Evolutionary conservation across 257 asterid genomes (phyloP), one percentile per base, ranked within the genome.

Genomic region (Salvia miltiorrhiza): DNA sequence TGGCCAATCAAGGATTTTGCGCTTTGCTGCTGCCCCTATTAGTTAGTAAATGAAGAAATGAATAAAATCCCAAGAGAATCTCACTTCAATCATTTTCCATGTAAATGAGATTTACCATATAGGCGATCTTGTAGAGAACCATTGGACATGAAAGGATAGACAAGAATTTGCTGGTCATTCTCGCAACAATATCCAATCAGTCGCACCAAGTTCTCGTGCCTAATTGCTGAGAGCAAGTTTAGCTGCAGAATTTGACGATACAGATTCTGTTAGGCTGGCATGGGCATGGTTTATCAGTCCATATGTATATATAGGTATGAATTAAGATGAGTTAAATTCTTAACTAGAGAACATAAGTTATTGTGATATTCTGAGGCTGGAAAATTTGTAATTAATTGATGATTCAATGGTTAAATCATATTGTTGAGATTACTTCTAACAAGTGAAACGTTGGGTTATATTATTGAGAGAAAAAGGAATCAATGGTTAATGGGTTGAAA

Each of bases 91-190:
- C 54, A 2, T 19, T 66, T 66, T 63, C 21, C 17, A 43, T 53
- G 24, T 39, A 3, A 44, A 47, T 63, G 26, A 12, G 26, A 35
- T 53, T 39, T 87, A 91, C 97, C 97, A 48, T 91, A 91, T 64
- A 91, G 85, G 69, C 96, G 93, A 77, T 91, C 97, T 69, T 91
- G 97, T 73, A 91, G 87, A 35, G 82, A 78, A 28, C 97, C 96
- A 52, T 91, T 91, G 13, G 97, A 91, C 97, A 91, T 91, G 80
- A 85, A 91, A 28, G 97, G 97, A 75, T 88, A 91, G 73, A 91
- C 96, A 62, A 88, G 97, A 69, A 87, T 91, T 67, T 91, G 95
- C 49, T 91, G 97, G 80, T 91, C 97, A 43, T 84, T 88, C 78
- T 91, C 97, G n/a, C 93, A 84, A 79, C 97, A 91, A 77, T 84